phyloP scores from a whole-genome alignment of 1,139 yeast species.

The Geotrichum aggregatum region DNA sequence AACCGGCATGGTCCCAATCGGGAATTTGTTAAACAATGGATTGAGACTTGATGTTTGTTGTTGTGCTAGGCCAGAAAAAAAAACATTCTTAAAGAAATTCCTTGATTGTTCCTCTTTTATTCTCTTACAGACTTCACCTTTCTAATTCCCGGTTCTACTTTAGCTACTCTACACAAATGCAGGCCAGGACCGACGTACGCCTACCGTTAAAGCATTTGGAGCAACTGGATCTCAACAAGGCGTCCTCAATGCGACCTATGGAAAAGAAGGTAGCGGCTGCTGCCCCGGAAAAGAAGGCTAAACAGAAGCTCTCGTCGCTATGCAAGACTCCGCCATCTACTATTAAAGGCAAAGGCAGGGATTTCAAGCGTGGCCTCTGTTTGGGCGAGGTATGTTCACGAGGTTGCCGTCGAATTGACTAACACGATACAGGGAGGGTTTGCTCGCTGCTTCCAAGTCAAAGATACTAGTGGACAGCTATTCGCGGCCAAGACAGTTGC shows the following conservation, averaged over 20 bases:
- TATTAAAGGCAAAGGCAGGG: constrained; percentile 67
- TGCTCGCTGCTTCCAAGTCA: constrained; percentile 97
- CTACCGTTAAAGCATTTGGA: constrained; percentile 13
- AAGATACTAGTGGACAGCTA: constrained; percentile 70
- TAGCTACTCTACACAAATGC: background rate
- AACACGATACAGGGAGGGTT: constrained; percentile 64
- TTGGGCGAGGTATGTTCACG: constrained; percentile 62
- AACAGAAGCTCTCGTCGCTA: constrained; percentile 78
- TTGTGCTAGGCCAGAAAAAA: background rate
- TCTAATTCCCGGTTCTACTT: background rate
- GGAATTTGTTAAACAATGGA: constrained; percentile 5
- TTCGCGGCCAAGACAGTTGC: constrained; percentile 98
- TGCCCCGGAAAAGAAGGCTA: constrained; percentile 52
- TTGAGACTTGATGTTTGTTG: background rate
- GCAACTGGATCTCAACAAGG: constrained; percentile 10
- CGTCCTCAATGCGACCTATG: background rate
- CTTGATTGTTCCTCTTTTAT: background rate
- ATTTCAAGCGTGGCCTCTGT: constrained; percentile 84
- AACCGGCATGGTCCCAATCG: constrained; percentile 3
- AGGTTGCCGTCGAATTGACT: background rate
- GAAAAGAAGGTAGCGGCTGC: constrained; percentile 5
- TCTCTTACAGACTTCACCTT: background rate
- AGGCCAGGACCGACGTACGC: constrained; percentile 7
- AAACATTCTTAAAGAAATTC: background rate
- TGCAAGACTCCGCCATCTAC: constrained; percentile 95